Evolutionary conservation across 2,329 filamentous ascomycete species (phyloP).

Genomic region (Calonectria multiphialidica): DNA sequence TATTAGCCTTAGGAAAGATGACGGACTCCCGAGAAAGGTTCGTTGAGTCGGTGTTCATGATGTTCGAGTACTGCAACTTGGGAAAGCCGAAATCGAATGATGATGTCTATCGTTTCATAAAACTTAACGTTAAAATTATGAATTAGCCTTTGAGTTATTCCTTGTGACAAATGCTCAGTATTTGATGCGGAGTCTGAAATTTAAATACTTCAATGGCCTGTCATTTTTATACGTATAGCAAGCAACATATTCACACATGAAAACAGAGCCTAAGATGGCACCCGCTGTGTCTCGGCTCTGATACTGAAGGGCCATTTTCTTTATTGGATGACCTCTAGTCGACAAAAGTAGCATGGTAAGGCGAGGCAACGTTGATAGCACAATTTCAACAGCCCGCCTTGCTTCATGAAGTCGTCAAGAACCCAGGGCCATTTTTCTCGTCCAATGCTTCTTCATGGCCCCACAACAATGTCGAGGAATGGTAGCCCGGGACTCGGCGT

Average conservation of each 20-base stretch:
- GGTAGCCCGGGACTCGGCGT: not conserved
- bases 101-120: not conserved
- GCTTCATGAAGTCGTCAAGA: not conserved
- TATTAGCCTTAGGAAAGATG: not conserved
- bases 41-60: not conserved
- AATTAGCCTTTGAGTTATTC: not conserved
- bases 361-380: not conserved
- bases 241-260: not conserved
- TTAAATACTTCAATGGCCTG: not conserved
- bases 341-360: not conserved
- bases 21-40: not conserved
- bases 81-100: not conserved
- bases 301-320: not conserved
- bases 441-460: not conserved
- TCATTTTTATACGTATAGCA: not conserved
- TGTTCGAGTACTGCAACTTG: not conserved
- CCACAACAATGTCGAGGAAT: not conserved
- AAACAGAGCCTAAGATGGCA: not conserved
- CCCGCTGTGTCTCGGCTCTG: not conserved
- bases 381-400: too few species aligned
- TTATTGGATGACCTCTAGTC: not conserved
- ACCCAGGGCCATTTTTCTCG: conserved; percentile 1
- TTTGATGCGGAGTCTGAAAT: not conserved
- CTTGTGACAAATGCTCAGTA: not conserved
- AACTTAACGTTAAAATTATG: not conserved